Conservation (phyloP, 2,329 filamentous ascomycete genomes). For the Epichloe uncinata region DNA sequence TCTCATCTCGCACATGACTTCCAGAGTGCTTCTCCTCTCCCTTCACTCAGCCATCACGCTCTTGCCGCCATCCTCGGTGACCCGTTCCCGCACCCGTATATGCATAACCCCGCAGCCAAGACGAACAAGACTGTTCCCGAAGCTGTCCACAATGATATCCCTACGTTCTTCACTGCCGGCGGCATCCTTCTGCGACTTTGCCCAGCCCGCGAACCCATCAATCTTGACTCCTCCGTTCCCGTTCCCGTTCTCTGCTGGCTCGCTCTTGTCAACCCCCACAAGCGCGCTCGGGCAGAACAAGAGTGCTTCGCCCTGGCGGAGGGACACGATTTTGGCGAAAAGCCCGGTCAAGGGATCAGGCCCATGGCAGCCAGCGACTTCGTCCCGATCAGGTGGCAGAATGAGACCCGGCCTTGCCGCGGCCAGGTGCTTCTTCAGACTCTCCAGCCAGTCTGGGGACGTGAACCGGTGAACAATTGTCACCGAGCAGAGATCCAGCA, state of each 20-base stretch:
- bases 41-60: conserved; percentile 29
- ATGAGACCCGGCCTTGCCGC: conserved; percentile 8
- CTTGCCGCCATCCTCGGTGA: conserved; percentile 31
- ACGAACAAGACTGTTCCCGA: not conserved
- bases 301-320: conserved; percentile 31
- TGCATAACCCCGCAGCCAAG: conserved; percentile 27
- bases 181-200: not conserved
- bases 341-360: conserved; percentile 14
- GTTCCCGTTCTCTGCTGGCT: not conserved
- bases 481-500: conserved; percentile 60
- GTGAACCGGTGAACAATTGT: conserved; percentile 61
- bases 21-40: not conserved
- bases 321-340: conserved; percentile 28
- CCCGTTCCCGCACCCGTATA: conserved; percentile 25
- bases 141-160: not conserved
- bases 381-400: not conserved
- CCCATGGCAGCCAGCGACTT: not conserved
- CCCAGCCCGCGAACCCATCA: not conserved
- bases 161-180: not conserved
- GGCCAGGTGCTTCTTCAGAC: conserved; percentile 32
- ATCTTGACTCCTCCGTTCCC: not conserved
- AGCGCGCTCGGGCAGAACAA: conserved; percentile 33
- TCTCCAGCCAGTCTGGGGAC: conserved; percentile 47
- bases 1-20: no score
- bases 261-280: conserved; percentile 10